Percentiles rank a stretch among this genome's conserved stretches.
Evolutionary conservation across 1,284 basidiomycete species (phyloP).

Genomic region (Pyrrhoderma noxium): DNA sequence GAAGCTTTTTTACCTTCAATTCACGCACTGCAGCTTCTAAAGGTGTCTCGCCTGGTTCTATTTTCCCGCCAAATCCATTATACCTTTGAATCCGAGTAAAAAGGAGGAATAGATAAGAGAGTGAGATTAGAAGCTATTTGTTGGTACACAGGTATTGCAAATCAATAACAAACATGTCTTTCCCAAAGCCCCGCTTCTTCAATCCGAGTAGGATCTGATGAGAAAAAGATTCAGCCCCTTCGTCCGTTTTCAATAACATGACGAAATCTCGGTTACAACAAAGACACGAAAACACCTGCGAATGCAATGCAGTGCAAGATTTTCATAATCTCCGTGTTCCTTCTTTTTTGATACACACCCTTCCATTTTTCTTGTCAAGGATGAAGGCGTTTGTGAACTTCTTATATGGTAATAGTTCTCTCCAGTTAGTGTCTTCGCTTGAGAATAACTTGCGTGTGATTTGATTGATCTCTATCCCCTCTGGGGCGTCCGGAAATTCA

Average conservation of each 20-base stretch:
- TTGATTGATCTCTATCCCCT: slow-evolving; percentile 6
- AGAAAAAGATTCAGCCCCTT: no score
- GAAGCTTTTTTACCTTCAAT: slow-evolving; percentile 27
- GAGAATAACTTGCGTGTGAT: slow-evolving; percentile 8
- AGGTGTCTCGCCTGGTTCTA: slow-evolving; percentile 36
- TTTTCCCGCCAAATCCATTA: slow-evolving; percentile 47
- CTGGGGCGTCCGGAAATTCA: neutral
- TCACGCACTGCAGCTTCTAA: slow-evolving; percentile 36
- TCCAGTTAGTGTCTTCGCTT: slow-evolving; percentile 10
- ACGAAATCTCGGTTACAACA: no score
- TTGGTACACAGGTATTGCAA: no score
- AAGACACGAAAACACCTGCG: no score
- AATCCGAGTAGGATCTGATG: slow-evolving; percentile 37
- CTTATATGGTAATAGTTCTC: slow-evolving; percentile 9
- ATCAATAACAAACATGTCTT: slow-evolving; percentile 29
- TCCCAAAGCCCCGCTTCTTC: slow-evolving; percentile 43
- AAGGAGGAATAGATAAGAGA: no score
- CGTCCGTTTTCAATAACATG: no score
- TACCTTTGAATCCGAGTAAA: no score
- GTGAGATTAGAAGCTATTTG: no score
- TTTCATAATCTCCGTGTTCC: no score
- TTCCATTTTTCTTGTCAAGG: slow-evolving; percentile 11
- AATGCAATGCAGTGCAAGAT: no score
- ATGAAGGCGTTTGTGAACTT: slow-evolving; percentile 18
- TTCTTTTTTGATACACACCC: slow-evolving; percentile 6